Conservation (phyloP, 176 grass and related monocot species). For the Hyparrhenia diplandra region DNA sequence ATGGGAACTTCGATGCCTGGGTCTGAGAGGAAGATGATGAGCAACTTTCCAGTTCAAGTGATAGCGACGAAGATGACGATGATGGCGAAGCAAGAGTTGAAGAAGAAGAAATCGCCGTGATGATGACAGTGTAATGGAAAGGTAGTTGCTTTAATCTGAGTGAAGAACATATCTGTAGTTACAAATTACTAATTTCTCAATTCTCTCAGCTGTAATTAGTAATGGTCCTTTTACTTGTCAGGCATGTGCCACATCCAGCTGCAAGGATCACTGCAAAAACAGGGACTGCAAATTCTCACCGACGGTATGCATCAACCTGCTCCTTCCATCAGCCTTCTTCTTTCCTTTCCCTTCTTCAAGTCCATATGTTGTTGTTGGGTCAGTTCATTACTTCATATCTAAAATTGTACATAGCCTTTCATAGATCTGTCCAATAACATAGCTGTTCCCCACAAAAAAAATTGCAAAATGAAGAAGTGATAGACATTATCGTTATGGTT, state of each 20-base stretch:
- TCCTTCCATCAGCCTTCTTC: not conserved
- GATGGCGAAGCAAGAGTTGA: not conserved
- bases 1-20: not conserved
- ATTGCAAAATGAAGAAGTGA: not conserved
- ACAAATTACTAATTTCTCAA: not conserved
- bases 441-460: too few relatives aligned
- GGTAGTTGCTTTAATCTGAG: constrained; percentile 18
- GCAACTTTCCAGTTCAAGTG: constrained; percentile 19
- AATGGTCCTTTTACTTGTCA: not conserved
- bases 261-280: too few relatives aligned
- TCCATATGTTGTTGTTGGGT: not conserved
- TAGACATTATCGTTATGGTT: not conserved
- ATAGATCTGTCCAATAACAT: not conserved
- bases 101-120: not conserved
- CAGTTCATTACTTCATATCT: too few relatives aligned
- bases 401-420: not conserved
- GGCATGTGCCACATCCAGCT: not conserved
- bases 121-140: not conserved
- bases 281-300: not conserved
- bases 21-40: not conserved
- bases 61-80: not conserved
- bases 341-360: not conserved
- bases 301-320: not conserved
- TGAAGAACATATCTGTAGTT: not conserved
- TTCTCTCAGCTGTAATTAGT: not conserved